Percentiles rank a stretch among this genome's conserved stretches.
Conservation (phyloP, 2,329 filamentous ascomycete genomes). For the Phaeomoniella chlamydospora region DNA sequence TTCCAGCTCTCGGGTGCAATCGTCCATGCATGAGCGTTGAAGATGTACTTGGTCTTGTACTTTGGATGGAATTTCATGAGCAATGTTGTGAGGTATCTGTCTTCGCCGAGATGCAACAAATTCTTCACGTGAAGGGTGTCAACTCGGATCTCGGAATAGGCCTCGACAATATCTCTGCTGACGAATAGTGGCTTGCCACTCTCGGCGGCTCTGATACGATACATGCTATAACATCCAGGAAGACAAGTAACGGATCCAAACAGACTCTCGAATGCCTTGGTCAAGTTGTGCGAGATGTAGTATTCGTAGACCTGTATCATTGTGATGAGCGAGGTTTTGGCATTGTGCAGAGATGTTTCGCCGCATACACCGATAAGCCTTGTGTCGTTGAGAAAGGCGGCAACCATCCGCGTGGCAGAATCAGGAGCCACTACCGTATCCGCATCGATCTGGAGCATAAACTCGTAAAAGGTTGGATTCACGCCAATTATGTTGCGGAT, state of each 20-base stretch:
- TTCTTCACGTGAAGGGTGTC: slow-evolving; percentile 99
- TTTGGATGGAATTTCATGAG: slow-evolving; percentile 82
- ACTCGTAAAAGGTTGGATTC: slow-evolving; percentile 97
- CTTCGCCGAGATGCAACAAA: slow-evolving; percentile 85
- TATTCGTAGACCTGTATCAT: slow-evolving; percentile 99
- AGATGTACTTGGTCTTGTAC: slow-evolving; percentile 98
- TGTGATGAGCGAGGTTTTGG: slow-evolving; percentile 83
- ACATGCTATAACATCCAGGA: slow-evolving; percentile 98
- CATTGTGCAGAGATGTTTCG: slow-evolving; percentile 85
- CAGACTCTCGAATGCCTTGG: slow-evolving; percentile 92
- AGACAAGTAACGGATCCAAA: slow-evolving; percentile 96
- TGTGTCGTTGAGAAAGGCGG: slow-evolving; percentile 81
- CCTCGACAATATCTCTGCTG: slow-evolving; percentile 76
- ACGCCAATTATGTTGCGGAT: slow-evolving; percentile 98
- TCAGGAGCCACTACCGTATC: slow-evolving; percentile 88
- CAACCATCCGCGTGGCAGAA: slow-evolving; percentile 81
- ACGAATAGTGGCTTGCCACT: slow-evolving; percentile 93
- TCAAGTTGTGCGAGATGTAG: slow-evolving; percentile 95
- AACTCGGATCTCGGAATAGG: slow-evolving; percentile 84
- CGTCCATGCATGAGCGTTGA: slow-evolving; percentile 85
- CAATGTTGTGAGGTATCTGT: slow-evolving; percentile 91
- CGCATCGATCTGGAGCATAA: slow-evolving; percentile 88
- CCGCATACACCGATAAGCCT: slow-evolving; percentile 88
- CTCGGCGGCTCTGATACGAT: slow-evolving; percentile 86
- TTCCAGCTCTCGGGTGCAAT: slow-evolving; percentile 88